phyloP scores from a whole-genome alignment of 129 eudicot genomes.

The Chrysanthemum lavandulifolium region DNA sequence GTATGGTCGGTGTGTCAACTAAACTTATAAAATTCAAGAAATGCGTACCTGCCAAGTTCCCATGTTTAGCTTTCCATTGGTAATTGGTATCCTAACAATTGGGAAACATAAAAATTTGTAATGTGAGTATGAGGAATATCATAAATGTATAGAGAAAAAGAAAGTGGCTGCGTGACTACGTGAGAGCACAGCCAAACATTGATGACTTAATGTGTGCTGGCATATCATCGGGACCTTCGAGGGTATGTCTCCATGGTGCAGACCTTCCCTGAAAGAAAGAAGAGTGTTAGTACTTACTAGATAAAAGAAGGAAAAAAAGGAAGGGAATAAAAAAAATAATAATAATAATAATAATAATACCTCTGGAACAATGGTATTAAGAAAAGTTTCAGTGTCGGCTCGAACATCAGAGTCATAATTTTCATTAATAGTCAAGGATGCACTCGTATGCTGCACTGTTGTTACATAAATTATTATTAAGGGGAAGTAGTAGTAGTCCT shows the following conservation, averaged over 20 bases:
- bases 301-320: conserved; percentile 2
- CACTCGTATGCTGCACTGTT: conserved; percentile 97
- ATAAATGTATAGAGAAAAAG: neutral
- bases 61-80: conserved; percentile 85
- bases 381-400: conserved; percentile 91
- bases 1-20: too few species aligned
- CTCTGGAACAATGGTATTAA: conserved; percentile 89
- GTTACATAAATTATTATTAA: neutral
- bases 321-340: conserved; percentile 15
- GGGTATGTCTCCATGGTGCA: conserved; percentile 95
- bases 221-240: conserved; percentile 99
- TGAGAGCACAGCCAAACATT: conserved; percentile 94
- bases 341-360: conserved; percentile 33
- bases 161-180: conserved; percentile 44
- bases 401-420: conserved; percentile 94
- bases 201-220: conserved; percentile 98
- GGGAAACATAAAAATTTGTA: neutral
- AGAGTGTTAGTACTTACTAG: conserved; percentile 10
- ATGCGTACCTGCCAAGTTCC: conserved; percentile 95
- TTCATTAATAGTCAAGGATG: conserved; percentile 92
- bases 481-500: neutral
- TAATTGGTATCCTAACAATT: conserved; percentile 78
- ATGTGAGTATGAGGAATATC: conserved; percentile 6
- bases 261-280: conserved; percentile 67
- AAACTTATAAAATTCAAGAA: neutral